A percentile compares a stretch with the other conserved stretches of the same genome.
Evolutionary conservation across 441 rosid genomes (phyloP).

Genomic region (Bruguiera hainesii): DNA sequence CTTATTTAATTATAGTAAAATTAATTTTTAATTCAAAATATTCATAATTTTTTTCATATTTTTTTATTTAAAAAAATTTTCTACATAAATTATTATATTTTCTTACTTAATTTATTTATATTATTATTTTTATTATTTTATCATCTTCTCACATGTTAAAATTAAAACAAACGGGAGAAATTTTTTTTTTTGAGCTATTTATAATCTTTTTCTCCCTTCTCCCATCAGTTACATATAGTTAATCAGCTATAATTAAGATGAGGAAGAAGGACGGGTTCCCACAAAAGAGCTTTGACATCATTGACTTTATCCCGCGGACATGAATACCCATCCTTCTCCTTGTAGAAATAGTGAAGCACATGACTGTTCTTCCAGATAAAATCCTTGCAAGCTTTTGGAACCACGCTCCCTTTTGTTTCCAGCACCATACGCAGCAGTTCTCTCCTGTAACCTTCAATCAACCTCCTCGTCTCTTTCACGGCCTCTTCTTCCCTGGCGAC

Average conservation of each 20-base stretch:
- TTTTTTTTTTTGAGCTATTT: no score
- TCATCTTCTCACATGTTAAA: no score
- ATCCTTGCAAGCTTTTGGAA: conserved; percentile 14
- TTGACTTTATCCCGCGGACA: not conserved
- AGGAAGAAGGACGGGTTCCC: conserved; percentile 14
- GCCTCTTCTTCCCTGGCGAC: conserved; percentile 8
- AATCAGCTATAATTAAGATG: not conserved
- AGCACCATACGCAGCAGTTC: conserved; percentile 8
- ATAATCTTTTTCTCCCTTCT: no score
- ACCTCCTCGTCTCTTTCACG: not conserved
- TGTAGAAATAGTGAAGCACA: not conserved
- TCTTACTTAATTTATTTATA: no score
- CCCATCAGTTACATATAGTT: no score
- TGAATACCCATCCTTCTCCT: conserved; percentile 4
- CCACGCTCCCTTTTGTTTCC: conserved; percentile 1
- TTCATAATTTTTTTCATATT: no score
- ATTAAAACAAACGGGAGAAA: no score
- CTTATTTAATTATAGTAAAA: no score
- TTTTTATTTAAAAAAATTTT: no score
- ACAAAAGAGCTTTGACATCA: not conserved
- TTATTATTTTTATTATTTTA: no score
- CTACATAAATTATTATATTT: no score
- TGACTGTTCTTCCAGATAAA: conserved; percentile 14
- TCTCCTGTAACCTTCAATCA: conserved; percentile 4
- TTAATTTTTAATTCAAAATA: no score